phyloP scores from a whole-genome alignment of 2,329 filamentous ascomycete genomes.

The Cladosporium sp. region DNA sequence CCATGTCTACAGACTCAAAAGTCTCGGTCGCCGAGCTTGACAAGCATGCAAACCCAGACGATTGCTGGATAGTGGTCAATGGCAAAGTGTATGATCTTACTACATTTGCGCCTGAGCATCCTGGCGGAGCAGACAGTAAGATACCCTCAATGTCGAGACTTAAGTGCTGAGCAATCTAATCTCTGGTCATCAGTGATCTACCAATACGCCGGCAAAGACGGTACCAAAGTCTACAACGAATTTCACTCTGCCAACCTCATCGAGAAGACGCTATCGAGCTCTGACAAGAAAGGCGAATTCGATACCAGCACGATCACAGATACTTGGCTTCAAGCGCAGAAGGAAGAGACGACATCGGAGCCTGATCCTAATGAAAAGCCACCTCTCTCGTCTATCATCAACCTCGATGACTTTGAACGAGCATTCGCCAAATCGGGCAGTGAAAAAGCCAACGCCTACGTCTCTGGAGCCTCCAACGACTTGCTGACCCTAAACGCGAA shows the following conservation, averaged over 20 bases:
- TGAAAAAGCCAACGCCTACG: slow-evolving; percentile 41
- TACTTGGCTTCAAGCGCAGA: slow-evolving; percentile 29
- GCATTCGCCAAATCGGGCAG: slow-evolving; percentile 35
- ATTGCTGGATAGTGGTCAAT: slow-evolving; percentile 65
- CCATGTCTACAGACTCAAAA: slow-evolving; percentile 7
- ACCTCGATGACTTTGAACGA: slow-evolving; percentile 44
- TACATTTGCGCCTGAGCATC: slow-evolving; percentile 61
- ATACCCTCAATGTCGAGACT: no score
- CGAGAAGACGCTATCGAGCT: slow-evolving; percentile 37
- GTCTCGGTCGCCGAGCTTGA: slow-evolving; percentile 29
- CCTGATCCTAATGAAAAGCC: slow-evolving; percentile 37
- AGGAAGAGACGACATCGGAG: slow-evolving; percentile 22
- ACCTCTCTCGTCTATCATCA: slow-evolving; percentile 44
- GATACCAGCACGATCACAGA: slow-evolving; percentile 29
- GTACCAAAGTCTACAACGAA: slow-evolving; percentile 51
- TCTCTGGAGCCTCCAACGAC: slow-evolving; percentile 48
- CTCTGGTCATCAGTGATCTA: slow-evolving; percentile 38
- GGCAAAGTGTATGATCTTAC: slow-evolving; percentile 65
- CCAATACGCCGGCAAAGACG: slow-evolving; percentile 52
- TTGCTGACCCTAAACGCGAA: slow-evolving; percentile 45
- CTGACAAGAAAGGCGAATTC: slow-evolving; percentile 38
- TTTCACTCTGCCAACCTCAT: slow-evolving; percentile 46
- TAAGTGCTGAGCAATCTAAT: background rate
- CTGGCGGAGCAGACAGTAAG: slow-evolving; percentile 53
- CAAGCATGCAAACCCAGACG: slow-evolving; percentile 31